Evolutionary conservation across 139 green algal species (phyloP).

Genomic region (Astrephomene gubernaculifera): DNA sequence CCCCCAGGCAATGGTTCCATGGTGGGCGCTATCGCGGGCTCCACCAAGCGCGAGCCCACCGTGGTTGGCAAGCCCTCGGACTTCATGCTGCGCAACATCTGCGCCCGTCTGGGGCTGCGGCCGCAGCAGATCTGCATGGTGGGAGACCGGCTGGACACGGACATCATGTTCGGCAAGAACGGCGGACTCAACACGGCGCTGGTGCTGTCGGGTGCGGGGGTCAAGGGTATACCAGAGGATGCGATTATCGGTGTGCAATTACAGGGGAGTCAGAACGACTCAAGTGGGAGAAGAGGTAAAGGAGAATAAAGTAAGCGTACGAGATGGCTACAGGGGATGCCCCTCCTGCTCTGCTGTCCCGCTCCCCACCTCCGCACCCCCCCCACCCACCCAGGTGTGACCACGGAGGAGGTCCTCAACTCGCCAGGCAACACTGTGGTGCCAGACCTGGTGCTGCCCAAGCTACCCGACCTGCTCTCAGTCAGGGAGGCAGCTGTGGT

Average conservation of each 20-base stretch:
- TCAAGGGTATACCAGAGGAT: too few relatives aligned
- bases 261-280: too few relatives aligned
- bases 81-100: constrained; percentile 99
- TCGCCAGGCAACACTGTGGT: constrained; percentile 88
- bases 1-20: constrained; percentile 91
- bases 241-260: too few relatives aligned
- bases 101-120: constrained; percentile 72
- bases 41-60: constrained; percentile 91
- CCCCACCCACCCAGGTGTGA: constrained; percentile 94
- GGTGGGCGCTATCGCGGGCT: constrained; percentile 96
- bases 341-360: too few relatives aligned
- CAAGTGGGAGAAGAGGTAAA: too few relatives aligned
- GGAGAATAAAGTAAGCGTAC: too few relatives aligned
- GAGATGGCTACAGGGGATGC: too few relatives aligned
- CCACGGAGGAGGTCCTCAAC: constrained; percentile 87
- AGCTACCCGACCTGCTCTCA: constrained; percentile 83
- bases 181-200: constrained; percentile 91
- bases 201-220: constrained; percentile 75
- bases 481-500: constrained; percentile 50
- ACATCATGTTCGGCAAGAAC: constrained; percentile 98
- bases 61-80: constrained; percentile 96
- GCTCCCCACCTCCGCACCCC: too few relatives aligned
- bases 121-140: constrained; percentile 98
- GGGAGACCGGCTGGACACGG: constrained; percentile 98
- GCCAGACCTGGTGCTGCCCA: constrained; percentile 88